A percentile compares a stretch with the other conserved stretches of the same genome.
Evolutionary conservation across 257 asterid genomes (phyloP).

Genomic region (Salvia splendens): DNA sequence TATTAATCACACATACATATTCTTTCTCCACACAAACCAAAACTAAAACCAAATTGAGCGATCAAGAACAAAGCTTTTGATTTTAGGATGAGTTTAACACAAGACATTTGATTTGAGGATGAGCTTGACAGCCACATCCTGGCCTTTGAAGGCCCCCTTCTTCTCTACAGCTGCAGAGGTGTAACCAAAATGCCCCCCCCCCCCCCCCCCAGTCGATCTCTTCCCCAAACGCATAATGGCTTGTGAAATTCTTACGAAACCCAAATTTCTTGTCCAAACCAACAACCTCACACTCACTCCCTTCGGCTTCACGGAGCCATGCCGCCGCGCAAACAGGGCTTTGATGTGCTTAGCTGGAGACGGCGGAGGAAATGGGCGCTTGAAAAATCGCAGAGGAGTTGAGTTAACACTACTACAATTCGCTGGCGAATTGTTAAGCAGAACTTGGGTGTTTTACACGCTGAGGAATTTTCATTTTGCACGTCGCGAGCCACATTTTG

Average conservation of each 20-base stretch:
- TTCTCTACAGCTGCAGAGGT: slow-evolving; percentile 75
- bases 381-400: slow-evolving; percentile 81
- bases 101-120: slow-evolving; percentile 83
- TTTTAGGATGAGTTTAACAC: not conserved
- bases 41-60: slow-evolving; percentile 21
- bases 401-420: slow-evolving; percentile 61
- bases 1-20: not conserved
- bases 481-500: slow-evolving; percentile 52
- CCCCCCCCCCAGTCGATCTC: slow-evolving; percentile 89
- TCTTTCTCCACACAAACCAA: slow-evolving; percentile 1
- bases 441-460: slow-evolving; percentile 77
- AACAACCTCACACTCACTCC: slow-evolving; percentile 72
- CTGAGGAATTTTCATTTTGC: slow-evolving; percentile 38
- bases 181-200: slow-evolving; percentile 88
- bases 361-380: slow-evolving; percentile 90
- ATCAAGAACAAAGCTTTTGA: slow-evolving; percentile 5
- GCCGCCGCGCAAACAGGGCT: slow-evolving; percentile 80
- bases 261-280: slow-evolving; percentile 83
- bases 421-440: slow-evolving; percentile 82
- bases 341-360: slow-evolving; percentile 96
- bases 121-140: slow-evolving; percentile 86
- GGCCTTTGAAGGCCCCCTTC: slow-evolving; percentile 78
- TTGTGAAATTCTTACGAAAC: slow-evolving; percentile 59
- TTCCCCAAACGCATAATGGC: slow-evolving; percentile 64
- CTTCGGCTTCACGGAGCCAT: slow-evolving; percentile 88